Evolutionary conservation across 805 yeast genomes (phyloP).

Genomic region (Yamadazyma takamatsuzukensis): DNA sequence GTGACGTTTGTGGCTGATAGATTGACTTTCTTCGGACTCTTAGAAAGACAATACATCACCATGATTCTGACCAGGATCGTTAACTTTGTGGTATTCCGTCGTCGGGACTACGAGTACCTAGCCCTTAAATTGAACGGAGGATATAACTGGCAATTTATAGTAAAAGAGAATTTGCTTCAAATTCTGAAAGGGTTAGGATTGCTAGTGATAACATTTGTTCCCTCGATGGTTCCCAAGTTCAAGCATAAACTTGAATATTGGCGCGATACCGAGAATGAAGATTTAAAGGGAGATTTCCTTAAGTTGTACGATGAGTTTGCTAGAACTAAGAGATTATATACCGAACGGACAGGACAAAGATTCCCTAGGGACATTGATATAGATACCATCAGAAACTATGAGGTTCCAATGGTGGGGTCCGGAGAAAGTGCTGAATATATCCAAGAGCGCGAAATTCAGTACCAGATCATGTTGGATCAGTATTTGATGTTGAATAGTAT

Average conservation of each 20-base stretch:
- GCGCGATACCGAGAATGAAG: constrained; percentile 16
- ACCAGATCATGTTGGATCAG: constrained; percentile 10
- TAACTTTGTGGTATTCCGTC: constrained; percentile 14
- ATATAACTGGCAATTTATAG: background rate
- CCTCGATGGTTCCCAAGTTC: constrained; percentile 13
- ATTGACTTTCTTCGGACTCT: too few relatives aligned
- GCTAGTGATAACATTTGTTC: constrained; percentile 14
- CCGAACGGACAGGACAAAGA: background rate
- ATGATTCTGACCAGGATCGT: constrained; percentile 4
- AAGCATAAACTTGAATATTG: constrained; percentile 13
- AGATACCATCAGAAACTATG: constrained; percentile 2
- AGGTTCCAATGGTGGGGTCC: background rate
- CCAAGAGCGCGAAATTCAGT: constrained; percentile 9
- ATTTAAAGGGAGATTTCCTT: constrained; percentile 10
- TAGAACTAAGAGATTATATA: background rate
- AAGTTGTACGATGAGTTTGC: constrained; percentile 3
- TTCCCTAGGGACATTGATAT: constrained; percentile 3
- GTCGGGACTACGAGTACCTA: constrained; percentile 20
- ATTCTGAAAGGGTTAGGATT: constrained; percentile 18
- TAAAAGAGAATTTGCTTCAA: constrained; percentile 9
- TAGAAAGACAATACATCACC: too few relatives aligned
- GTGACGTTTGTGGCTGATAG: too few relatives aligned
- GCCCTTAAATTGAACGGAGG: background rate
- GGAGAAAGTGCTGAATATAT: background rate
- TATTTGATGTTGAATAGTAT: constrained; percentile 4